These are phyloP conservation scores for Dendrostoma leiphaemia DNA, from an alignment of 2,329 filamentous ascomycete species.

Conservation along the genomic window DNA sequence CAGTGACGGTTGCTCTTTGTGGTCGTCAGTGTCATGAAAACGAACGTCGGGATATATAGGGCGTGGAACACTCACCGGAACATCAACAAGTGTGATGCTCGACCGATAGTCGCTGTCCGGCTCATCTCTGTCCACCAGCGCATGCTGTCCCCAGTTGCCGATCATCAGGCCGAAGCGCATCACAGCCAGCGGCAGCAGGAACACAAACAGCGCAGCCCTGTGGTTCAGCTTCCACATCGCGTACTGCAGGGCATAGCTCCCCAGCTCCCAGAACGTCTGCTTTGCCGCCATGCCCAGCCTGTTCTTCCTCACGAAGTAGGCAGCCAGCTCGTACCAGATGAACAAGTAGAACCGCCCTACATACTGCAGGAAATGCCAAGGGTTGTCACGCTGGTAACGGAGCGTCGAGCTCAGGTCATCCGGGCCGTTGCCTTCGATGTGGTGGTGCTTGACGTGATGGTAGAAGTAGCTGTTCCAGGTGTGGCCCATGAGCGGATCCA, in stretches of 20 bases:
- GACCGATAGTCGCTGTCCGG: slow-evolving; percentile 77
- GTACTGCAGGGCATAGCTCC: slow-evolving; percentile 52
- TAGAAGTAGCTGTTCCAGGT: slow-evolving; percentile 86
- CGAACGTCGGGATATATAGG: background rate
- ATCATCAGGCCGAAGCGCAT: slow-evolving; percentile 74
- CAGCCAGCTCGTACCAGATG: slow-evolving; percentile 71
- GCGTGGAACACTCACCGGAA: slow-evolving; percentile 60
- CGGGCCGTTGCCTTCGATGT: slow-evolving; percentile 75
- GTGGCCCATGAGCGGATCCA: slow-evolving; percentile 76
- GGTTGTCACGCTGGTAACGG: slow-evolving; percentile 69
- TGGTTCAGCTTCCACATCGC: slow-evolving; percentile 49
- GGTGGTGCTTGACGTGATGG: slow-evolving; percentile 83
- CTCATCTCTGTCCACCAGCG: slow-evolving; percentile 72
- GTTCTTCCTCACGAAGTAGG: slow-evolving; percentile 68
- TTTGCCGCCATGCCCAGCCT: slow-evolving; percentile 53
- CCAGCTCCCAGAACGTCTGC: slow-evolving; percentile 59
- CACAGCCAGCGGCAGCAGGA: slow-evolving; percentile 64
- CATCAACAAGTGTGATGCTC: slow-evolving; percentile 77
- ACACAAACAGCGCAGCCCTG: slow-evolving; percentile 60
- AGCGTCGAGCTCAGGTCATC: slow-evolving; percentile 75
- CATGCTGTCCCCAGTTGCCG: slow-evolving; percentile 83
- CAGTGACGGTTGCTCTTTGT: slow-evolving; percentile 74
- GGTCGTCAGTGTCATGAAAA: background rate
- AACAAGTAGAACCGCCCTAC: slow-evolving; percentile 71
- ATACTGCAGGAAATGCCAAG: slow-evolving; percentile 67